Evolutionary conservation across 192 early-diverging fungal species (phyloP).

Genomic region (Rhizoclosmatium sp.): DNA sequence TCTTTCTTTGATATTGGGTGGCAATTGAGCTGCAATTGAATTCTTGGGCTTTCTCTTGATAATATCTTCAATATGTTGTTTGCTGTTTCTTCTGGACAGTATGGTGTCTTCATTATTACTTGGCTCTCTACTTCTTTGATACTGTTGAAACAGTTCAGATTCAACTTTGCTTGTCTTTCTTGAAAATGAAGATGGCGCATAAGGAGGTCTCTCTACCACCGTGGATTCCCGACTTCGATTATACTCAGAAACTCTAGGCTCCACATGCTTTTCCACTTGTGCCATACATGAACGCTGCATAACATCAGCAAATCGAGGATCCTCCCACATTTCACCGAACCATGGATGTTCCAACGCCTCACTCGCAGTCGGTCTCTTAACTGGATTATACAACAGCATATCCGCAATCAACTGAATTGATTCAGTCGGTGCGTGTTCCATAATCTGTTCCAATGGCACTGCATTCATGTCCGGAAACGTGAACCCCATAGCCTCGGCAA

Average conservation of each 20-base stretch:
- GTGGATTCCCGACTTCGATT: not conserved
- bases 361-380: slow-evolving; percentile 71
- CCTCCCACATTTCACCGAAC: slow-evolving; percentile 58
- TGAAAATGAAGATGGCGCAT: not conserved
- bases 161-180: not conserved
- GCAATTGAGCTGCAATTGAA: not conserved
- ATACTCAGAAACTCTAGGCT: not conserved
- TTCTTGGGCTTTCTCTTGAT: not conserved
- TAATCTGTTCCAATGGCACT: slow-evolving; percentile 23
- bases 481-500: slow-evolving; percentile 44
- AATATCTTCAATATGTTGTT: not conserved
- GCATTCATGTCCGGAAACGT: slow-evolving; percentile 37
- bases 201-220: not conserved
- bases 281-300: not conserved
- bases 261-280: not conserved
- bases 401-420: slow-evolving; percentile 66
- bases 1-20: not conserved
- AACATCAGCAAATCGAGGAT: not conserved
- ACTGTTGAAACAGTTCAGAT: not conserved
- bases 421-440: slow-evolving; percentile 11
- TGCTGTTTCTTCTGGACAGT: not conserved
- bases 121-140: not conserved
- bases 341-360: slow-evolving; percentile 72
- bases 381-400: slow-evolving; percentile 81
- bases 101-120: not conserved